A percentile compares a stretch with the other conserved stretches of the same genome.
These are phyloP conservation scores for Aphanomyces invadans DNA, from an alignment of 352 stramenopile genomes.

Conservation along the genomic window DNA sequence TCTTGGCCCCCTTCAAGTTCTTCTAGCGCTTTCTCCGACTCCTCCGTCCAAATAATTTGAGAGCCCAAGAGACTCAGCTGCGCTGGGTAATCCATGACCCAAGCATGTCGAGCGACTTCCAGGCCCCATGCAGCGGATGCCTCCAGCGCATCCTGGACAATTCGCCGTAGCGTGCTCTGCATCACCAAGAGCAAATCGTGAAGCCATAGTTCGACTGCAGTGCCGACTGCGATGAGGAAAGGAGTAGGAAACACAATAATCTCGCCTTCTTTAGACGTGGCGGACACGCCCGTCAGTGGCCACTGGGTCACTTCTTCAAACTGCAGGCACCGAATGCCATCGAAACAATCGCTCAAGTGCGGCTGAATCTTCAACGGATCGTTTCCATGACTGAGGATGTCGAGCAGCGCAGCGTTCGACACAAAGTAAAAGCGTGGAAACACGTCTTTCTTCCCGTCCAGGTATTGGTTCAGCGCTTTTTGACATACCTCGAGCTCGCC, in stretches of 20 bases:
- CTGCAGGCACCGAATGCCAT: slow-evolving; percentile 79
- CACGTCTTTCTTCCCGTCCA: slow-evolving; percentile 95
- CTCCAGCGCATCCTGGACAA: slow-evolving; percentile 88
- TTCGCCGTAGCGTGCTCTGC: slow-evolving; percentile 78
- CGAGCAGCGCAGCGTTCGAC: slow-evolving; percentile 89
- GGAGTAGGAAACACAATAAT: slow-evolving; percentile 65
- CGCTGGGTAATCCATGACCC: slow-evolving; percentile 87
- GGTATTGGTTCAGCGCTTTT: slow-evolving; percentile 93
- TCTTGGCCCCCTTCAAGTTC: slow-evolving; percentile 93
- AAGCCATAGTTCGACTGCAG: slow-evolving; percentile 89
- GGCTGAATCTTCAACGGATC: slow-evolving; percentile 73
- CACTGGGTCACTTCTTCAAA: slow-evolving; percentile 36
- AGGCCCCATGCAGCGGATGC: slow-evolving; percentile 89
- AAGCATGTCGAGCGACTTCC: slow-evolving; percentile 68
- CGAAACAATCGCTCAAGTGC: slow-evolving; percentile 88
- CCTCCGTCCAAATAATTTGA: slow-evolving; percentile 92
- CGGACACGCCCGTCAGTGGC: slow-evolving; percentile 21
- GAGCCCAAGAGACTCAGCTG: slow-evolving; percentile 80
- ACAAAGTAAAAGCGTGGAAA: slow-evolving; percentile 97
- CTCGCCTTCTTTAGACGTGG: slow-evolving; percentile 91
- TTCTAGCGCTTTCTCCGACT: slow-evolving; percentile 86
- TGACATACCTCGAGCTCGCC: slow-evolving; percentile 92
- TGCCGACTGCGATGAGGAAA: slow-evolving; percentile 35
- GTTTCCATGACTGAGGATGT: slow-evolving; percentile 94
- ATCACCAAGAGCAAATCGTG: slow-evolving; percentile 93